A percentile compares a stretch with the other conserved stretches of the same genome.
phyloP scores from a whole-genome alignment of 805 yeast species.

The Kuraishia ogatae region DNA sequence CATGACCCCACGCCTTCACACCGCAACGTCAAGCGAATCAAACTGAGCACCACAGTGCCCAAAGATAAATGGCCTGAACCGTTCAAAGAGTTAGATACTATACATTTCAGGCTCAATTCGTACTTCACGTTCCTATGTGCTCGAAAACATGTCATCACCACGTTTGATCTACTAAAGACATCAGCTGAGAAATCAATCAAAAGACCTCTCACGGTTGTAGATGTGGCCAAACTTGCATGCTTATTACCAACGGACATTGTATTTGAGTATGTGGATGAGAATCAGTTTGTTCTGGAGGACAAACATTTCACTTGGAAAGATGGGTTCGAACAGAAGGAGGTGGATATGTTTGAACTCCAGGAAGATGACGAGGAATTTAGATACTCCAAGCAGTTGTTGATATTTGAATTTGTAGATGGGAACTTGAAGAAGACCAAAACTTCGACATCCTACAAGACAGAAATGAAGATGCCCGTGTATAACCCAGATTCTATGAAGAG shows the following conservation, averaged over 20 bases:
- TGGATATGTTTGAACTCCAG: slow-evolving; percentile 42
- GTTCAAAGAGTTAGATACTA: slow-evolving; percentile 32
- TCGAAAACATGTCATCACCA: slow-evolving; percentile 50
- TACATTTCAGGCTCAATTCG: slow-evolving; percentile 47
- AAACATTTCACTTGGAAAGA: slow-evolving; percentile 32
- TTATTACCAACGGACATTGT: slow-evolving; percentile 63
- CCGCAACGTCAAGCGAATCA: background rate
- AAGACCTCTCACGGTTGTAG: slow-evolving; percentile 36
- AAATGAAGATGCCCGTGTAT: slow-evolving; percentile 40
- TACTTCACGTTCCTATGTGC: slow-evolving; percentile 55
- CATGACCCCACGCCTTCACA: background rate
- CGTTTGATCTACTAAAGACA: slow-evolving; percentile 41
- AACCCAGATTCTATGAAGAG: slow-evolving; percentile 49
- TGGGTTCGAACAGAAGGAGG: slow-evolving; percentile 50
- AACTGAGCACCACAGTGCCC: background rate
- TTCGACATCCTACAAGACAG: slow-evolving; percentile 30
- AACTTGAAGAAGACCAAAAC: slow-evolving; percentile 39
- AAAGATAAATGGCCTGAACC: slow-evolving; percentile 17
- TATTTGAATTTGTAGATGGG: slow-evolving; percentile 75
- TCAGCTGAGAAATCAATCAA: slow-evolving; percentile 43
- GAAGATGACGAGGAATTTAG: slow-evolving; percentile 23
- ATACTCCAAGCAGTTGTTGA: slow-evolving; percentile 42
- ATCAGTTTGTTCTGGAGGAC: slow-evolving; percentile 41
- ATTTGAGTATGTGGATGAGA: slow-evolving; percentile 73
- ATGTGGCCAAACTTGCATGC: slow-evolving; percentile 54